Evolutionary conservation across 1,139 yeast genomes (phyloP).

Genomic region (Hemisphaericaspora subhashii): DNA sequence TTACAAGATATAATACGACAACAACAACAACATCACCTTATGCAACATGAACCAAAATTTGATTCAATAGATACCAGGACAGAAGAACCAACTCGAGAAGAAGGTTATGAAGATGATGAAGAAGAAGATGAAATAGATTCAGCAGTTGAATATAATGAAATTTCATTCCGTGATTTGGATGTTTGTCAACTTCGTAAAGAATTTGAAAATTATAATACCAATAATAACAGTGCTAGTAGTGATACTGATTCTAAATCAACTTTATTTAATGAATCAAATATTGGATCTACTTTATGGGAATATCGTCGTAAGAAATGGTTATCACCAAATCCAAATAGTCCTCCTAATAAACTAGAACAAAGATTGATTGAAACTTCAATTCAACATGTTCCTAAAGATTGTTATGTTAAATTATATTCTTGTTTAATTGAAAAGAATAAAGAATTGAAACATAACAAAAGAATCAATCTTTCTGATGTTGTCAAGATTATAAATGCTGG

Average conservation of each 20-base stretch:
- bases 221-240: conserved; percentile 4
- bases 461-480: conserved; percentile 61
- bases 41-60: neutral
- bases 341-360: conserved; percentile 17
- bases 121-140: conserved; percentile 18
- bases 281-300: conserved; percentile 61
- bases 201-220: conserved; percentile 17
- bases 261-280: conserved; percentile 13
- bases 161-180: conserved; percentile 28
- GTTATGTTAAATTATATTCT: conserved; percentile 56
- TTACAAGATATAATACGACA: conserved; percentile 32
- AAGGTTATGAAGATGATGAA: conserved; percentile 13
- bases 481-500: conserved; percentile 64
- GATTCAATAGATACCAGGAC: neutral
- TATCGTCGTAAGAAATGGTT: conserved; percentile 61
- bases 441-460: conserved; percentile 46
- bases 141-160: conserved; percentile 20
- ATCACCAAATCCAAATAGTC: conserved; percentile 15
- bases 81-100: conserved; percentile 13
- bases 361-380: conserved; percentile 28
- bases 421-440: conserved; percentile 59
- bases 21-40: conserved; percentile 10
- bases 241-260: conserved; percentile 16
- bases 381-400: conserved; percentile 43
- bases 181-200: conserved; percentile 28